Percentiles rank a stretch among this genome's conserved stretches.
Conservation (phyloP, 805 yeast genomes). For the Schwanniomyces yamadae region DNA sequence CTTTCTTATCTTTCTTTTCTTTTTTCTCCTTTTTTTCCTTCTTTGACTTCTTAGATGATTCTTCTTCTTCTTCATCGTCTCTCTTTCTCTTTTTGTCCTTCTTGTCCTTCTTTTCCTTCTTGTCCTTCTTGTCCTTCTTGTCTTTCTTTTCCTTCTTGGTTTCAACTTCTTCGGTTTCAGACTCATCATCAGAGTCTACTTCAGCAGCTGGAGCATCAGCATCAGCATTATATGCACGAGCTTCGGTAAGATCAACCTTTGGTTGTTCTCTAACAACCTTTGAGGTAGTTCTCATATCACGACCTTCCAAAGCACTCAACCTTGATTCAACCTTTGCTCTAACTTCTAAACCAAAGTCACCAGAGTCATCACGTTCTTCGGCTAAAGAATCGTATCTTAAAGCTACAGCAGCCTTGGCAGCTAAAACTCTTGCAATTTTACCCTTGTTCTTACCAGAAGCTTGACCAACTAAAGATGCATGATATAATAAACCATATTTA, state of each 20-base stretch:
- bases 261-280: constrained; percentile 78
- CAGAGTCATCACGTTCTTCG: constrained; percentile 95
- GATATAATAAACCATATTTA: constrained; percentile 95
- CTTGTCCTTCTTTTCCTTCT: constrained; percentile 22
- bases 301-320: constrained; percentile 92
- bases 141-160: constrained; percentile 29
- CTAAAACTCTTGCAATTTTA: constrained; percentile 96
- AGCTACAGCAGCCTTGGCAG: constrained; percentile 97
- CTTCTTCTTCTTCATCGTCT: constrained; percentile 8
- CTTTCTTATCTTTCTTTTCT: constrained; percentile 29
- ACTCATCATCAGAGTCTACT: constrained; percentile 34
- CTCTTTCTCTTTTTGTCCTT: constrained; percentile 26
- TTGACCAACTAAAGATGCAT: constrained; percentile 96
- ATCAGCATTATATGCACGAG: constrained; percentile 89
- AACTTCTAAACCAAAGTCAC: constrained; percentile 87
- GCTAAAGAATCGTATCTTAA: constrained; percentile 95
- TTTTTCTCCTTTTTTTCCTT: constrained; percentile 19
- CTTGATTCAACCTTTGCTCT: constrained; percentile 94
- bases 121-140: constrained; percentile 26
- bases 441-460: constrained; percentile 98
- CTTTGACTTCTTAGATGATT: constrained; percentile 11
- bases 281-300: constrained; percentile 89
- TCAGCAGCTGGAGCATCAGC: constrained; percentile 68
- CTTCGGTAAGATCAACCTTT: constrained; percentile 82
- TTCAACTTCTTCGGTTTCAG: constrained; percentile 30